Base-by-base conservation (phyloP, 78 protist genomes). In the Pigoraptor vietnamica region DNA sequence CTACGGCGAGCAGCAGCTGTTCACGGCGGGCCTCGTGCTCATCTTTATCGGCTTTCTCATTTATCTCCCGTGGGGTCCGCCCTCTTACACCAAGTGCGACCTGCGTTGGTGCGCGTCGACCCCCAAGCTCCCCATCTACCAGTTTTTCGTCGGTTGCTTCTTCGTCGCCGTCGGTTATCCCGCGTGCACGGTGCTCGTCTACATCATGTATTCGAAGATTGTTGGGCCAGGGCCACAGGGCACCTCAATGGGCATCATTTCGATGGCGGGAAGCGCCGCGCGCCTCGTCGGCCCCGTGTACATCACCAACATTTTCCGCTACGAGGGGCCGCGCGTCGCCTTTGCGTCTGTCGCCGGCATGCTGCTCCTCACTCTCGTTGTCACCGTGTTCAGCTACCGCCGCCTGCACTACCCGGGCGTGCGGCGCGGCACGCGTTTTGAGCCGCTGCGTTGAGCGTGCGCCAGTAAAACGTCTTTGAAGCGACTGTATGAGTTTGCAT, bases 151-250 rank as follows among this genome's bases (percentile, higher is more conserved):
- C 34, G 89, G 35, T 48, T 24, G 48, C 48, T 0, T 19, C 0
- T 86, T 93, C 56, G 48, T 93, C 10, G 79, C 93, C 10, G 33
- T 93, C 37, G 95, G 95, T 2, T 93, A 93, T 32, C 95, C 95
- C 37, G 81, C 81, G 32, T 83, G 90, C 23, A 34, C 93, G 0
- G 89, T 88, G 32, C 24, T 93, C n/a, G 38, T 93, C 39, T 93
- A 86, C 86, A 88, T 90, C 0, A 90, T 93, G 32, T 93, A 39
- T 37, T 86, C 91, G 2, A 93, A 93, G 55, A 48, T 93, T 48
- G 39, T 93, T n/a, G 92, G 90, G 37, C 93, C 93, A 24, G 87
- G 55, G 9, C 55, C 89, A 2, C 93, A 90, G 67, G 95, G 95
- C 0, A 84, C 90, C 23, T 37, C 35, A 34, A 93, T 93, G 95